Evolutionary conservation across 345 rosid species (phyloP).

Genomic region (Chamaenerion angustifolium): DNA sequence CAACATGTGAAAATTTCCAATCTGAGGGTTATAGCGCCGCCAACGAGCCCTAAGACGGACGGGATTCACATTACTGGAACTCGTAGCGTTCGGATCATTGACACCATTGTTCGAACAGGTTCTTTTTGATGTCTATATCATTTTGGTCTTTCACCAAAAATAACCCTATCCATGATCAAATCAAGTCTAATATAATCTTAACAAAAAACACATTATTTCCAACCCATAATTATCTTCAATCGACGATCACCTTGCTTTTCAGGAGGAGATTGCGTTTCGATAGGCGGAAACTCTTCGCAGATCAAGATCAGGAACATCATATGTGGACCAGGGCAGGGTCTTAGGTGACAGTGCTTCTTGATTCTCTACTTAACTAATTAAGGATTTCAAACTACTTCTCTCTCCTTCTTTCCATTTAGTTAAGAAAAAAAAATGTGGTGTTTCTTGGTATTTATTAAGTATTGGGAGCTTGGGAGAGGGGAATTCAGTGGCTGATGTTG

Average conservation of each 20-base stretch:
- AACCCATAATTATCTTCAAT: neutral
- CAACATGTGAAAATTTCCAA: constrained; percentile 9
- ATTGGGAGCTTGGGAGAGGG: constrained; percentile 87
- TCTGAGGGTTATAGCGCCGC: constrained; percentile 48
- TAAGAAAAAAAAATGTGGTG: neutral
- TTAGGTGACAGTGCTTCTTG: constrained; percentile 36
- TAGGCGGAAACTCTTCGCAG: constrained; percentile 59
- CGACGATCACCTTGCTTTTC: neutral
- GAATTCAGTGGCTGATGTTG: constrained; percentile 41
- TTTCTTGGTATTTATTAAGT: constrained; percentile 17
- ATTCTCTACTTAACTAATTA: neutral
- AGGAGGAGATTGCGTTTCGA: constrained; percentile 97
- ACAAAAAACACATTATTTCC: too few species aligned
- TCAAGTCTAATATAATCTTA: too few species aligned
- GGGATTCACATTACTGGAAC: constrained; percentile 79
- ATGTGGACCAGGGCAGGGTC: constrained; percentile 98
- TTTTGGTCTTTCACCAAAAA: neutral
- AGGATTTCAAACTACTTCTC: neutral
- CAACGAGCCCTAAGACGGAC: constrained; percentile 75
- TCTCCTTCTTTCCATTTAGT: too few species aligned
- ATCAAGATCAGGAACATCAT: constrained; percentile 42
- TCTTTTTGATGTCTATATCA: neutral
- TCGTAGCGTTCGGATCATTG: constrained; percentile 39
- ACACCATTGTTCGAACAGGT: constrained; percentile 57
- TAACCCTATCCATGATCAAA: too few species aligned